Evolutionary conservation across 805 yeast genomes (phyloP).

Genomic region (Candida nonsorbophila): DNA sequence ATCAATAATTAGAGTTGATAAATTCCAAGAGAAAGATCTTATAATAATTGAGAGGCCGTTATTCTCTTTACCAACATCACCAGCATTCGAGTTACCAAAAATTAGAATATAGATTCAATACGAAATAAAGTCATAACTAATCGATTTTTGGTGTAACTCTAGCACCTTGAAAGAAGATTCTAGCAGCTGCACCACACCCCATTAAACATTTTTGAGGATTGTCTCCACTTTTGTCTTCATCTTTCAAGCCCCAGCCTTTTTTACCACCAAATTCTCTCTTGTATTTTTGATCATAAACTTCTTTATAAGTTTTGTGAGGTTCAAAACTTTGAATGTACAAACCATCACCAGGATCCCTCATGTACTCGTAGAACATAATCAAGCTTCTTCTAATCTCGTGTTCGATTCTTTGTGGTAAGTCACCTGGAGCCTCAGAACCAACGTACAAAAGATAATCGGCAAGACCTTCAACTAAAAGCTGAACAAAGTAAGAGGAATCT

Average conservation of each 20-base stretch:
- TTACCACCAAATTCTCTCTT: slow-evolving; percentile 50
- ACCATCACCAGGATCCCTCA: slow-evolving; percentile 54
- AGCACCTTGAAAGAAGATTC: slow-evolving; percentile 65
- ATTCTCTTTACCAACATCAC: slow-evolving; percentile 48
- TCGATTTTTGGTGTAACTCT: slow-evolving; percentile 38
- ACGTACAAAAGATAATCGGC: slow-evolving; percentile 57
- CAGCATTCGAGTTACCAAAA: slow-evolving; percentile 63
- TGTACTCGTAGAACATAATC: slow-evolving; percentile 51
- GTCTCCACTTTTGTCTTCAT: slow-evolving; percentile 47
- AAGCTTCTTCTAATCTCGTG: slow-evolving; percentile 50
- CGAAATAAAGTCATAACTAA: slow-evolving; percentile 1
- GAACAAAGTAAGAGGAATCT: slow-evolving; percentile 59
- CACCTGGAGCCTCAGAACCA: slow-evolving; percentile 35
- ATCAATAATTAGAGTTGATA: slow-evolving; percentile 60
- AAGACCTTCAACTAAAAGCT: slow-evolving; percentile 59
- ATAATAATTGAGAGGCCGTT: slow-evolving; percentile 75
- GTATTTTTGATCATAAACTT: slow-evolving; percentile 44
- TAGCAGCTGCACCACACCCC: slow-evolving; percentile 63
- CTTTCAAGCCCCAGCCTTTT: slow-evolving; percentile 45
- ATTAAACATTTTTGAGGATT: slow-evolving; percentile 49
- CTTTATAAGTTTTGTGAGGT: slow-evolving; percentile 48
- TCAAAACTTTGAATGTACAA: slow-evolving; percentile 56
- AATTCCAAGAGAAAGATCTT: slow-evolving; percentile 51
- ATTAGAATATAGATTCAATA: slow-evolving; percentile 34
- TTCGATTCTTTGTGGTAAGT: slow-evolving; percentile 28